Base-by-base conservation (phyloP, 345 rosid genomes). In the Lepidium sativum region DNA sequence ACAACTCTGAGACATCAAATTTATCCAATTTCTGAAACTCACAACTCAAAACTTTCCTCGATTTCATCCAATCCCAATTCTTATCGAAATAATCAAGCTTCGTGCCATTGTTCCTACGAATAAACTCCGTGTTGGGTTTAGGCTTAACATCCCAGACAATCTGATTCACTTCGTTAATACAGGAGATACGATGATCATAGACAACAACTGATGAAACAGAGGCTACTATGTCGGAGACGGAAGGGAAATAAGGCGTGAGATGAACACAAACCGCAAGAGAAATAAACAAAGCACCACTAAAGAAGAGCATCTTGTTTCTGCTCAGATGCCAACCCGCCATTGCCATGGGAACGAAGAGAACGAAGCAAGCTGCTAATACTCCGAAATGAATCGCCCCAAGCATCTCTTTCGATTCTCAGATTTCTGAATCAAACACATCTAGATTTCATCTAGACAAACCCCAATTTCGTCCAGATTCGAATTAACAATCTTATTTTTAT, bases 251-350 rank as follows among this genome's bases (percentile, higher is more conserved):
- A 6, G 91, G 92, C 3, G 90, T 81, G 40, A 89, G 64, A 70
- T 86, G 96, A 67, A 89, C 88, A 65, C 84, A 80, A 51, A 89
- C 86, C 52, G 88, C 91, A 7, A 89, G 86, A 12, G 86, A 78
- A 10, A 84, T 84, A 60, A 89, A 89, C 48, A 86, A 72, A 51
- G 85, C 86, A 2, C 90, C 79, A 50, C 92, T 77, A 53, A 86
- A 86, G 72, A 86, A 84, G 18, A 84, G 83, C 85, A 84, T 78
- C 82, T 77, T 86, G 82, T 89, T 79, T 9, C 92, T 75, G 75
- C 96, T 84, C 29, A 89, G 76, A 73, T 86, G 92, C 84, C 82
- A 86, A 2, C 96, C 91, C 2, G 92, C 88, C 92, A 83, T 80
- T 11, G 69, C 79, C 82, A 83, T 76, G 15, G 87, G 82, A 35